Conservation (phyloP, 2,329 filamentous ascomycete genomes). For the Diplodia scrobiculata region DNA sequence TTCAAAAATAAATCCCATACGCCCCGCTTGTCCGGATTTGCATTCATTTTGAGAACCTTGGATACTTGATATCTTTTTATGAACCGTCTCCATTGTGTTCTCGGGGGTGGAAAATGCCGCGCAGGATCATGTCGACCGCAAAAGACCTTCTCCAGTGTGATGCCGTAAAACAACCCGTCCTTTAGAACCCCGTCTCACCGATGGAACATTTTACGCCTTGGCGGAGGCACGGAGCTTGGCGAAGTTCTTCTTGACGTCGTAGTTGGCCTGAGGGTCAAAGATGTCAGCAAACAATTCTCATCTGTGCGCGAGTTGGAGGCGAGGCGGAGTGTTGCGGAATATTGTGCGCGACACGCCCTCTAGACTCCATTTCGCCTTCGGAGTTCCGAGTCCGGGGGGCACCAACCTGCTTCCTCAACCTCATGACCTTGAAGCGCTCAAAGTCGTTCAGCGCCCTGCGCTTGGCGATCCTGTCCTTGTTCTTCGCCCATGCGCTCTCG, state of each 20-base stretch:
- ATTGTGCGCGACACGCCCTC: not conserved
- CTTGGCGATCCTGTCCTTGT: constrained; percentile 79
- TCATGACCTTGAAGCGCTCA: constrained; percentile 99
- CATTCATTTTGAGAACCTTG: constrained; percentile 30
- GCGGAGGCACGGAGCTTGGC: constrained; percentile 68
- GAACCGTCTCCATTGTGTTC: constrained; percentile 29
- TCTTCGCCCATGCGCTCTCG: constrained; percentile 91
- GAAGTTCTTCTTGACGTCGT: constrained; percentile 95
- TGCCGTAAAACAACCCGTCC: constrained; percentile 30
- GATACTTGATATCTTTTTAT: constrained; percentile 29
- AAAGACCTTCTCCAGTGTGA: constrained; percentile 38
- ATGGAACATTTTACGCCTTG: constrained; percentile 43
- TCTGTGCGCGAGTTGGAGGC: not conserved
- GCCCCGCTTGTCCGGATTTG: constrained; percentile 28
- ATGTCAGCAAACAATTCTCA: not conserved
- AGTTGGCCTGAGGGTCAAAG: constrained; percentile 63
- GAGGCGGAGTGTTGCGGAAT: not conserved
- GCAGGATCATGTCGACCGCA: constrained; percentile 36
- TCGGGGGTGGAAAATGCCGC: constrained; percentile 28
- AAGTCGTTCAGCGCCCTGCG: constrained; percentile 95
- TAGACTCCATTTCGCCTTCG: not conserved
- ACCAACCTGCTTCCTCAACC: constrained; percentile 96
- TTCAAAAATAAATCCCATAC: constrained; percentile 25
- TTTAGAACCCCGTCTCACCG: constrained; percentile 28
- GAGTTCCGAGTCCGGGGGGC: not conserved